Base-by-base conservation (phyloP, 2,329 filamentous ascomycete species). In the Orbilia quercus region DNA sequence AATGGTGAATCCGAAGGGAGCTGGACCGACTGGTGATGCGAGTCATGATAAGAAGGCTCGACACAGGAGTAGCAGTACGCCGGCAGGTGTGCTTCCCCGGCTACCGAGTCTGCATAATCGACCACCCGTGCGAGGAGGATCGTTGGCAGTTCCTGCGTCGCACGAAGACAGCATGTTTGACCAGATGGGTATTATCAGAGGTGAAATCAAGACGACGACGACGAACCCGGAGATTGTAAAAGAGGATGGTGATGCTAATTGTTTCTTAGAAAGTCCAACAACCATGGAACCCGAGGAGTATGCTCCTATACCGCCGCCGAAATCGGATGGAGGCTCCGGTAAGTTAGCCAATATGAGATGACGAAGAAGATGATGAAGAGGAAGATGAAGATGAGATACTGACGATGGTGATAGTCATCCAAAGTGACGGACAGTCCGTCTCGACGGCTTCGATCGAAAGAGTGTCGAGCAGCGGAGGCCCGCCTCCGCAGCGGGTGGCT, bases 61-160 rank as follows among this genome's bases (percentile, higher is more conserved):
- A 7, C 55, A 59, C 71, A 75, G 75, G 59, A 75, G 77, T 47
- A 77, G 76, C 47, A 78, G 75, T 50, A 77, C 76, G n/a, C 71
- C 77, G 55, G 70, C 76, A n/a, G 70, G 70, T 2, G 60, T 69
- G 4, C 73, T 78, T n/a, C 77, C 76, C 11, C 67, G 74, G n/a
- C 72, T 78, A 42, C 76, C 74, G 12, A 78, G 75, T 62, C 76
- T 77, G 47, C 76, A 76, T 58, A 77, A 72, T 50, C 71, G 76
- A 22, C 57, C 75, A 7, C 50, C 72, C 31, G 77, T 74, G 7
- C 63, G 74, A 34, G 69, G 75, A 53, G 69, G 69, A 5, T 73
- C 69, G 23, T 48, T 72, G n/a, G 67, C 67, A 11, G 42, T 72
- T 7, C 54, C 60, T 5, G 22, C 36, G 16, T 45, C 60, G 2